phyloP scores from a whole-genome alignment of 176 grass and related monocot species.

The Avena atlantica region DNA sequence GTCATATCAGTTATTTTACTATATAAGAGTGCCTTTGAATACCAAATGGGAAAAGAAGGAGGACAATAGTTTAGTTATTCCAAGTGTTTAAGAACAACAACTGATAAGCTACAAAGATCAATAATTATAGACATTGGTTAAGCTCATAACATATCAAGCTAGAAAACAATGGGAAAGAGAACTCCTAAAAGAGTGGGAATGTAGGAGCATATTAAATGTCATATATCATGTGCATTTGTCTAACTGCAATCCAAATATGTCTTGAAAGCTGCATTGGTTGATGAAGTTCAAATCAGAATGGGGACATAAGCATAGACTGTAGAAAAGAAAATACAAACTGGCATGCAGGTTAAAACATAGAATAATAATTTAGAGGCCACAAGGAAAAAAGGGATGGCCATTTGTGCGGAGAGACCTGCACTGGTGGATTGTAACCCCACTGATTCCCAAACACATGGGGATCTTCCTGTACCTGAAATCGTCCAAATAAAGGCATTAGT shows the following conservation, averaged over 20 bases:
- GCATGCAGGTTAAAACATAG: not conserved
- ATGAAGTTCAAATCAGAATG: conserved; percentile 17
- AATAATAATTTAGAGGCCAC: not conserved
- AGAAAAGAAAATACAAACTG: not conserved
- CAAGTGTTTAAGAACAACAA: not conserved
- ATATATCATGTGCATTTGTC: not conserved
- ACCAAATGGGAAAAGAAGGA: not conserved
- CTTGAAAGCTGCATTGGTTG: not conserved
- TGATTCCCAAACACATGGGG: conserved; percentile 78
- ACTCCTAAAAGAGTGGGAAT: conserved; percentile 8
- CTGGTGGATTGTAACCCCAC: conserved; percentile 88
- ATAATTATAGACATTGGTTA: not conserved
- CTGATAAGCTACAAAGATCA: not conserved
- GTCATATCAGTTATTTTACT: conserved; percentile 32
- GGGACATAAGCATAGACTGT: not conserved
- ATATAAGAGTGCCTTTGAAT: not conserved
- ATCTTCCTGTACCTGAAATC: conserved; percentile 69
- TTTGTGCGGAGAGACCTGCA: conserved; percentile 59
- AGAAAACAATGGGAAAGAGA: not conserved
- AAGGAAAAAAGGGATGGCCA: not conserved
- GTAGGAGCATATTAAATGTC: not conserved
- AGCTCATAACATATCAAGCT: not conserved
- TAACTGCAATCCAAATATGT: not conserved
- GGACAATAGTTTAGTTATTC: not conserved
- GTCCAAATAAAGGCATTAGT: not conserved